Evolutionary conservation across 805 yeast genomes (phyloP).

Genomic region (Limtongia smithiae): DNA sequence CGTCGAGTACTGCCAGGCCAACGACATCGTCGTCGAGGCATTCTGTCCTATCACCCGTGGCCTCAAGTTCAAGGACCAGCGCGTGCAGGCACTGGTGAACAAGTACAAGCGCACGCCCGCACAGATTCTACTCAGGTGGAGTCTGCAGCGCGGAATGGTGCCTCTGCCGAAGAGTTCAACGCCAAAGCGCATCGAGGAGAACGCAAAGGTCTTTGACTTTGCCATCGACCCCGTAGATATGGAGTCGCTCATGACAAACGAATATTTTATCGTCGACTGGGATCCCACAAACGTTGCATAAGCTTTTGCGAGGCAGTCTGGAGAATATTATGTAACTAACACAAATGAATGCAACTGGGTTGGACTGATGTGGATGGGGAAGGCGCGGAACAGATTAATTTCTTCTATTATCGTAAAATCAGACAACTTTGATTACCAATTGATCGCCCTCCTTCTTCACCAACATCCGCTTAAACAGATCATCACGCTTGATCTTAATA

Average conservation of each 20-base stretch:
- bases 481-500: slow-evolving; percentile 14
- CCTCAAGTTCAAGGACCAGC: slow-evolving; percentile 34
- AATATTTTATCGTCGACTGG: slow-evolving; percentile 38
- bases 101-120: slow-evolving; percentile 51
- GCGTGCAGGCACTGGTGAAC: slow-evolving; percentile 44
- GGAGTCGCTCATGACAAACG: slow-evolving; percentile 33
- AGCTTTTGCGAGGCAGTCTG: too few relatives aligned
- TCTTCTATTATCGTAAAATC: too few relatives aligned
- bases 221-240: slow-evolving; percentile 35
- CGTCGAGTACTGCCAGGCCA: slow-evolving; percentile 53
- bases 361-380: too few relatives aligned
- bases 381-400: too few relatives aligned
- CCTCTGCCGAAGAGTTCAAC: slow-evolving; percentile 67
- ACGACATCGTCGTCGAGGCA: slow-evolving; percentile 64
- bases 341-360: too few relatives aligned
- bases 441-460: slow-evolving; percentile 10
- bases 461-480: slow-evolving; percentile 9
- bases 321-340: too few relatives aligned
- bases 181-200: slow-evolving; percentile 49
- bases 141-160: slow-evolving; percentile 49
- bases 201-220: slow-evolving; percentile 55
- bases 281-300: slow-evolving; percentile 37
- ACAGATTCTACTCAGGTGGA: slow-evolving; percentile 70
- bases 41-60: slow-evolving; percentile 70
- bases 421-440: slow-evolving; percentile 10